A percentile compares a stretch with the other conserved stretches of the same genome.
phyloP scores from a whole-genome alignment of 2,329 filamentous ascomycete species.

The Cladosporium austrohemisphaericum region DNA sequence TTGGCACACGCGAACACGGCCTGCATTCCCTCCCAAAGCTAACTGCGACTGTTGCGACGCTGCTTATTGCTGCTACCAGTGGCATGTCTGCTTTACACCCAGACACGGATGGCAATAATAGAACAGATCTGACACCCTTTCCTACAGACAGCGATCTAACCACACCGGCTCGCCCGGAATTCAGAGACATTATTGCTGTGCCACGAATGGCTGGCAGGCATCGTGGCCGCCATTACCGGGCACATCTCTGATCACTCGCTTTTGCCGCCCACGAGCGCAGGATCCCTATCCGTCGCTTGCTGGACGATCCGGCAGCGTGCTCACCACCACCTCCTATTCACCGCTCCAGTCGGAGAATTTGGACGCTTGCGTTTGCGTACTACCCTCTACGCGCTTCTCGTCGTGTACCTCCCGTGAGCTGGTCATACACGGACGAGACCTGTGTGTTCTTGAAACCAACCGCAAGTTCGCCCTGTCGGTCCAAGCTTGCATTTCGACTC shows the following conservation, averaged over 20 bases:
- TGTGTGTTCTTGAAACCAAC: conserved; percentile 13
- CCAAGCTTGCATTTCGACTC: conserved; percentile 7
- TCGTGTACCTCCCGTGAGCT: background rate
- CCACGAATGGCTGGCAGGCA: conserved; percentile 9
- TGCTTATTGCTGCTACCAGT: too few species aligned
- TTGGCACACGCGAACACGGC: too few species aligned
- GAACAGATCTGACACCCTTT: too few species aligned
- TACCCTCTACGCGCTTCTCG: conserved; percentile 7
- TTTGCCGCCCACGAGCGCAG: conserved; percentile 14
- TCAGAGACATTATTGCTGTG: background rate
- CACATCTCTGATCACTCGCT: background rate
- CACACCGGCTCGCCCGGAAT: background rate
- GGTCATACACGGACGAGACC: conserved; percentile 5
- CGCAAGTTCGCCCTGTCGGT: background rate
- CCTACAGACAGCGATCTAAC: background rate
- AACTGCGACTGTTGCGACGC: too few species aligned
- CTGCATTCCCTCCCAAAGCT: too few species aligned
- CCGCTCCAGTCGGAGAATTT: conserved; percentile 15
- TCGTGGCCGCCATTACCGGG: conserved; percentile 11
- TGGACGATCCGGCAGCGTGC: conserved; percentile 2
- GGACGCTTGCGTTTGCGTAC: conserved; percentile 8
- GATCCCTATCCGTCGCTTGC: background rate
- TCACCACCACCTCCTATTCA: conserved; percentile 5
- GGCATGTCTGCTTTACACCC: too few species aligned
- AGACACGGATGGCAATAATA: too few species aligned